Percentiles rank a stretch among this genome's conserved stretches.
Evolutionary conservation across 176 grass and related monocot genomes (phyloP).

Genomic region (Raddia distichophylla): DNA sequence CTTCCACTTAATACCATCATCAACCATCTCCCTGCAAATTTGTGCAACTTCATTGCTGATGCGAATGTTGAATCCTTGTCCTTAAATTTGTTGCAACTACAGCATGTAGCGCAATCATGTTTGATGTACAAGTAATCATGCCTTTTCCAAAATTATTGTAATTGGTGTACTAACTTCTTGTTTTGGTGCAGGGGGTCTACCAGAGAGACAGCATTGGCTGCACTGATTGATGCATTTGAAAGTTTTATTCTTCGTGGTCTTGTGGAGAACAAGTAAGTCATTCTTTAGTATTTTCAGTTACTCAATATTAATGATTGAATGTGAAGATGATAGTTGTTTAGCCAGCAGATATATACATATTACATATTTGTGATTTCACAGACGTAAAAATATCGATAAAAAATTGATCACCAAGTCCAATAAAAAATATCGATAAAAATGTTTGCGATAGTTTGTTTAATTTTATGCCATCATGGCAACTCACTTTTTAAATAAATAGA

Average conservation of each 20-base stretch:
- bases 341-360: neutral
- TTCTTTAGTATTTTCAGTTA: neutral
- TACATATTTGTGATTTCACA: neutral
- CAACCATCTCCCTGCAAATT: neutral
- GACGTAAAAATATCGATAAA: neutral
- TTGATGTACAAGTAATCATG: neutral
- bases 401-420: neutral
- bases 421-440: too few relatives aligned
- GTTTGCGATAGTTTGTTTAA: neutral
- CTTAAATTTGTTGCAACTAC: neutral
- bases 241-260: constrained; percentile 64
- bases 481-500: neutral
- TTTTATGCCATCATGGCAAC: constrained; percentile 9
- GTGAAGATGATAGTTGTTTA: neutral
- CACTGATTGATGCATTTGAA: constrained; percentile 84
- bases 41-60: neutral
- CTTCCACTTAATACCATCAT: neutral
- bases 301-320: neutral
- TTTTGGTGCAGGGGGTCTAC: constrained; percentile 65
- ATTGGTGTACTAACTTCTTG: neutral
- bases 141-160: neutral
- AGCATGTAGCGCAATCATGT: neutral
- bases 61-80: neutral
- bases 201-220: constrained; percentile 63
- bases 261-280: constrained; percentile 81